Conservation (phyloP, 2,329 filamentous ascomycete genomes). For the Alternaria viburni region DNA sequence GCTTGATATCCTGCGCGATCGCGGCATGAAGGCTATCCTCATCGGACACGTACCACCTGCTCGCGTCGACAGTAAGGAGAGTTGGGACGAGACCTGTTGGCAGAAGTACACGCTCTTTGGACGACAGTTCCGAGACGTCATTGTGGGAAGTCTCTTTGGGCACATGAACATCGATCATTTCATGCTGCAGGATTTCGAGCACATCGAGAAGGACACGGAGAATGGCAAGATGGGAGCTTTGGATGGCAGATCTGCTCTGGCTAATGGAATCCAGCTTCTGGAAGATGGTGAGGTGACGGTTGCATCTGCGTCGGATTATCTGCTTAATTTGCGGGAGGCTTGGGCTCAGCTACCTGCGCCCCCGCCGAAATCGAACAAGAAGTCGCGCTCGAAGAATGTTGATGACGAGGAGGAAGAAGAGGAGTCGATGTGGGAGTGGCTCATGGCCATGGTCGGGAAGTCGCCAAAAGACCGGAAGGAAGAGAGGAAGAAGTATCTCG, state of each 20-base stretch:
- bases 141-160: constrained; percentile 80
- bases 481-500: constrained; percentile 64
- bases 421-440: constrained; percentile 29
- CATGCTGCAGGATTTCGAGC: constrained; percentile 82
- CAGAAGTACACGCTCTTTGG: constrained; percentile 95
- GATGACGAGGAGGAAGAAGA: constrained; percentile 24
- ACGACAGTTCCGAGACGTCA: constrained; percentile 86
- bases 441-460: constrained; percentile 17
- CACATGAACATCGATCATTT: constrained; percentile 99
- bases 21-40: constrained; percentile 91
- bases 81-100: constrained; percentile 98
- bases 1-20: constrained; percentile 78
- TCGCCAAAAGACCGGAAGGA: constrained; percentile 32
- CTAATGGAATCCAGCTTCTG: constrained; percentile 35
- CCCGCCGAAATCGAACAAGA: constrained; percentile 26
- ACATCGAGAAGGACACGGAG: constrained; percentile 68
- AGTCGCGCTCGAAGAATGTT: constrained; percentile 14
- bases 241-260: constrained; percentile 25
- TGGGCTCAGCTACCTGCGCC: constrained; percentile 76
- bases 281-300: constrained; percentile 63
- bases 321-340: constrained; percentile 75
- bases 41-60: constrained; percentile 95
- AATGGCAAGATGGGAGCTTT: constrained; percentile 49
- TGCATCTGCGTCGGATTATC: constrained; percentile 76
- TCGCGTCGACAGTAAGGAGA: constrained; percentile 79